phyloP scores from a whole-genome alignment of 768 basidiomycete genomes.

The Mrakia frigida region DNA sequence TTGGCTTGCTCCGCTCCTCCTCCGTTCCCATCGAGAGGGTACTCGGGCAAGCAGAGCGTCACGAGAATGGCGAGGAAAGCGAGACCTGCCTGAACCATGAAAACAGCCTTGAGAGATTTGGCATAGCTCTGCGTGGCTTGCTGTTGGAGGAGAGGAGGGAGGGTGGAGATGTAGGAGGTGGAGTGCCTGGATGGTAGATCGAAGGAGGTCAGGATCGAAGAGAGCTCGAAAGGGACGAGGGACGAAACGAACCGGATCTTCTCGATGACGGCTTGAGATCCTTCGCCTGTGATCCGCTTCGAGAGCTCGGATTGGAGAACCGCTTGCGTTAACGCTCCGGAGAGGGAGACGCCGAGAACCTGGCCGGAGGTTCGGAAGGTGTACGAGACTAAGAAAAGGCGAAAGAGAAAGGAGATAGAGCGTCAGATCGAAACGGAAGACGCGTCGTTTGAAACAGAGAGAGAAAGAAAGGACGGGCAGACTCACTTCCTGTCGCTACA shows the following conservation, averaged over 20 bases:
- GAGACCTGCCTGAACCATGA: not conserved
- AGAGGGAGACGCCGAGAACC: conserved; percentile 86
- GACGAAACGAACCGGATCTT: not conserved
- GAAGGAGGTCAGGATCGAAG: not conserved
- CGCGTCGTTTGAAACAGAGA: not conserved
- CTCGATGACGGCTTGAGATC: not conserved
- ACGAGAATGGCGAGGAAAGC: not conserved
- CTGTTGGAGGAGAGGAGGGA: not conserved
- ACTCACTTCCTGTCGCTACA: conserved; percentile 83
- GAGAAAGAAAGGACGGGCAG: not conserved
- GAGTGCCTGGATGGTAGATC: not conserved
- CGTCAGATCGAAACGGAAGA: not conserved
- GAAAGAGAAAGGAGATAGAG: not conserved
- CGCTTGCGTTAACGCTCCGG: conserved; percentile 75
- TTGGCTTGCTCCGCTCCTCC: not conserved
- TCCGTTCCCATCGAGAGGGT: not conserved
- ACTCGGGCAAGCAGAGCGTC: not conserved
- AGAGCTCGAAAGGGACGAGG: not conserved
- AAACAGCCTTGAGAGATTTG: not conserved
- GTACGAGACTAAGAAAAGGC: conserved; percentile 78
- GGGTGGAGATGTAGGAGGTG: not conserved
- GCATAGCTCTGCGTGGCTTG: not conserved
- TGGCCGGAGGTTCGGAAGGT: conserved; percentile 90
- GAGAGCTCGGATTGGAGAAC: conserved; percentile 66
- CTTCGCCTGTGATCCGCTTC: conserved; percentile 65